Percentiles rank a stretch among this genome's conserved stretches.
Conservation (phyloP, 768 basidiomycete species). For the Amylocystis lapponica region DNA sequence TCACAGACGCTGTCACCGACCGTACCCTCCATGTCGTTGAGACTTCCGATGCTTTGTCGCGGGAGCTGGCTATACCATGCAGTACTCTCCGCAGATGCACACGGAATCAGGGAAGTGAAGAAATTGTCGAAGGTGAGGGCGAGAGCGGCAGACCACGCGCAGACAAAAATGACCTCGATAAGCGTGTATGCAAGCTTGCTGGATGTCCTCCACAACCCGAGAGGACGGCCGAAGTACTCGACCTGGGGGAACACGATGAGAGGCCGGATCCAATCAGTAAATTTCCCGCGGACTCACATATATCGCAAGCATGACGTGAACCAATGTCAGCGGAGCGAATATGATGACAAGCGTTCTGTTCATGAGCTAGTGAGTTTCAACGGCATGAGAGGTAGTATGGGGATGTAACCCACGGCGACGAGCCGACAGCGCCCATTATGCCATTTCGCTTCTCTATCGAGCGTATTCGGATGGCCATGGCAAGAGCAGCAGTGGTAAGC, state of each 20-base stretch:
- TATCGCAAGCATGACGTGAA: conserved; percentile 81
- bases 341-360: conserved; percentile 75
- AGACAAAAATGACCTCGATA: conserved; percentile 84
- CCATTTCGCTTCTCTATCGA: conserved; percentile 42
- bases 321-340: conserved; percentile 75
- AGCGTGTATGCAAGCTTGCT: conserved; percentile 83
- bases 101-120: conserved; percentile 81
- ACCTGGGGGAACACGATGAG: conserved; percentile 43
- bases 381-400: conserved; percentile 2
- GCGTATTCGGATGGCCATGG: conserved; percentile 72
- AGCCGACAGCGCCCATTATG: conserved; percentile 70
- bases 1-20: conserved; percentile 62
- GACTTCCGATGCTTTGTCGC: conserved; percentile 39
- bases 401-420: conserved; percentile 60
- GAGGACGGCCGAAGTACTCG: conserved; percentile 88
- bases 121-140: conserved; percentile 90
- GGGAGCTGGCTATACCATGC: conserved; percentile 73
- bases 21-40: conserved; percentile 42
- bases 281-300: conserved; percentile 50
- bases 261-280: conserved; percentile 8
- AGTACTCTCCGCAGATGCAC: conserved; percentile 50
- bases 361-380: neutral
- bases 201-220: conserved; percentile 90
- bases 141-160: conserved; percentile 88
- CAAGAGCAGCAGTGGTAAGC: conserved; percentile 75